Percentiles rank a stretch among this genome's conserved stretches.
Evolutionary conservation across 2,329 filamentous ascomycete genomes (phyloP).

Genomic region (Fusarium sp.): DNA sequence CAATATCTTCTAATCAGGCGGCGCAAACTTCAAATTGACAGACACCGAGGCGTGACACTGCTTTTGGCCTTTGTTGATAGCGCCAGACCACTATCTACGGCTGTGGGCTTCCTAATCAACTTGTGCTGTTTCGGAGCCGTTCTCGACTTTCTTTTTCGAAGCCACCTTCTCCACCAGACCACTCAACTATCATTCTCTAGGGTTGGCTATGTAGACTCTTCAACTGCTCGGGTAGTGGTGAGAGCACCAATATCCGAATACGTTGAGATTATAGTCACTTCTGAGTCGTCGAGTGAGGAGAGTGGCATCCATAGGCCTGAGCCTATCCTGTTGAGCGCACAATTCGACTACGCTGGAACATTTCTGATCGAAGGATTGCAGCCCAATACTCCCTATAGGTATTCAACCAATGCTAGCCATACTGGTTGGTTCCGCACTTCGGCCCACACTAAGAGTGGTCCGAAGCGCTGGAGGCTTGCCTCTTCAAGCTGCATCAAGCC

Average conservation of each 20-base stretch:
- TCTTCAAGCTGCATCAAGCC: slow-evolving; percentile 3
- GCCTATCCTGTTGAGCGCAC: neutral
- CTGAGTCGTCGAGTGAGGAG: neutral
- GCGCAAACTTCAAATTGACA: neutral
- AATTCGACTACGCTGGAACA: neutral
- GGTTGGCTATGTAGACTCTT: neutral
- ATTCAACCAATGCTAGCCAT: slow-evolving; percentile 2
- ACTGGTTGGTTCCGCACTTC: neutral
- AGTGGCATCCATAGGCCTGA: neutral
- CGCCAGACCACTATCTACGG: neutral
- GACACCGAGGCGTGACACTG: neutral
- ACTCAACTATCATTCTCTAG: neutral
- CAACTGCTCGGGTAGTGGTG: neutral
- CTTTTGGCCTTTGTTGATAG: neutral
- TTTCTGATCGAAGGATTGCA: neutral
- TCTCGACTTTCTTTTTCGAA: neutral
- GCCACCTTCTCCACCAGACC: neutral
- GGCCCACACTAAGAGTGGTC: neutral
- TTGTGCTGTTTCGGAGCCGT: neutral
- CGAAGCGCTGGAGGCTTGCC: neutral
- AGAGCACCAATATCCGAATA: neutral
- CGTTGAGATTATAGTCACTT: neutral
- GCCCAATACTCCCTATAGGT: neutral
- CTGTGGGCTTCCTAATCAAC: neutral
- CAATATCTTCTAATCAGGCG: neutral